These are phyloP conservation scores for Maudiozyma barnettii DNA, from an alignment of 805 yeast genomes.

Conservation along the genomic window DNA sequence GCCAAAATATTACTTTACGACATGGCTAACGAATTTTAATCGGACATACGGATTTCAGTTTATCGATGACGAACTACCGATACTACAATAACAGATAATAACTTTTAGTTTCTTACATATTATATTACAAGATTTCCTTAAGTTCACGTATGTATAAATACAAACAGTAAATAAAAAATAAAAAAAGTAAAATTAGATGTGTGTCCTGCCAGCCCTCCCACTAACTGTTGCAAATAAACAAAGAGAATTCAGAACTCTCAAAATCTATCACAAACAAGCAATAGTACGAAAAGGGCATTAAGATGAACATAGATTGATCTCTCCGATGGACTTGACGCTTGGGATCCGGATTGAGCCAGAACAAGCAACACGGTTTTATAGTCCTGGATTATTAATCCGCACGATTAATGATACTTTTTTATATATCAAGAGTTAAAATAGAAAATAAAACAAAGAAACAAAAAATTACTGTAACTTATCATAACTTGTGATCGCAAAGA, in stretches of 20 bases:
- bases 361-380: constrained; percentile 64
- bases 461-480: neutral
- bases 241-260: too few species aligned
- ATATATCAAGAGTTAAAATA: neutral
- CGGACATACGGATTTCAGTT: too few species aligned
- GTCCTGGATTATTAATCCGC: constrained; percentile 64
- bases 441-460: neutral
- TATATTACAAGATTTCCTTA: too few species aligned
- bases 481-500: neutral
- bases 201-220: constrained; percentile 64
- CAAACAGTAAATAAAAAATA: too few species aligned
- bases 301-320: constrained; percentile 50
- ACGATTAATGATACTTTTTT: constrained; percentile 33
- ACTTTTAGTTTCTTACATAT: too few species aligned
- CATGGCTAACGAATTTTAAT: too few species aligned
- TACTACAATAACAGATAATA: too few species aligned
- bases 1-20: too few species aligned
- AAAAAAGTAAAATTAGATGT: constrained; percentile 29
- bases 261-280: neutral
- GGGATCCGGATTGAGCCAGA: constrained; percentile 28
- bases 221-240: constrained; percentile 4
- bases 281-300: constrained; percentile 47
- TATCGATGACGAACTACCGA: too few species aligned
- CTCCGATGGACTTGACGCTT: constrained; percentile 69
- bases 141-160: neutral